Evolutionary conservation across 345 rosid genomes (phyloP).

Genomic region (Populus alba): DNA sequence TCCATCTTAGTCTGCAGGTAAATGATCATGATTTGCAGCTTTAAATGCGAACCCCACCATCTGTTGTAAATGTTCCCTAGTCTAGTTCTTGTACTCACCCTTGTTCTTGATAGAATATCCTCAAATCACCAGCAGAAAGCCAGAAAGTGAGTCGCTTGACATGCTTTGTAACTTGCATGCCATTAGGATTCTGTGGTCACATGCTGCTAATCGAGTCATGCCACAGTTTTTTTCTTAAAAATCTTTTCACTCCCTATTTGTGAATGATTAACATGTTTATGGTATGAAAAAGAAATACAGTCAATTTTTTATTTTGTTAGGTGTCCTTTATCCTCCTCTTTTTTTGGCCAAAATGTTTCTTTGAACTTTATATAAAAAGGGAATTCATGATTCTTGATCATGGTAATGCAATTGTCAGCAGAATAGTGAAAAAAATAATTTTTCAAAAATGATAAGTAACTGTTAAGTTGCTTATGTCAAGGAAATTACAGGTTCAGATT

Average conservation of each 20-base stretch:
- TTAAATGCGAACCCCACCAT: neutral
- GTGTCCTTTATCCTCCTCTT: too few species aligned
- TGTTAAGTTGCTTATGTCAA: too few species aligned
- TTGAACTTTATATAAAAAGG: neutral
- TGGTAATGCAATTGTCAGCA: neutral
- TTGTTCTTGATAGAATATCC: neutral
- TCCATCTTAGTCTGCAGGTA: neutral
- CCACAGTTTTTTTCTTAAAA: neutral
- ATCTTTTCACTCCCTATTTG: neutral
- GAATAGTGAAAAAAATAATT: too few species aligned
- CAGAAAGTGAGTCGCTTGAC: conserved; percentile 4
- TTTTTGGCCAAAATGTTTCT: neutral
- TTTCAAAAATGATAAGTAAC: too few species aligned
- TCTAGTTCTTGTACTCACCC: neutral
- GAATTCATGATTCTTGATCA: neutral
- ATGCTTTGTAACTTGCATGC: conserved; percentile 15
- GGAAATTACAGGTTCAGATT: too few species aligned
- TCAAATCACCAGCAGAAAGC: neutral
- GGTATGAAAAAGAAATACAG: neutral
- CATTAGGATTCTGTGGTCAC: neutral
- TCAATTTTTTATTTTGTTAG: too few species aligned
- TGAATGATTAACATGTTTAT: neutral
- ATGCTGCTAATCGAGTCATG: neutral
- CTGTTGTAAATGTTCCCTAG: neutral
- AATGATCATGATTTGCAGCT: neutral